phyloP scores from a whole-genome alignment of 2,329 filamentous ascomycete species.

The Zymoseptoria pseudotritici region DNA sequence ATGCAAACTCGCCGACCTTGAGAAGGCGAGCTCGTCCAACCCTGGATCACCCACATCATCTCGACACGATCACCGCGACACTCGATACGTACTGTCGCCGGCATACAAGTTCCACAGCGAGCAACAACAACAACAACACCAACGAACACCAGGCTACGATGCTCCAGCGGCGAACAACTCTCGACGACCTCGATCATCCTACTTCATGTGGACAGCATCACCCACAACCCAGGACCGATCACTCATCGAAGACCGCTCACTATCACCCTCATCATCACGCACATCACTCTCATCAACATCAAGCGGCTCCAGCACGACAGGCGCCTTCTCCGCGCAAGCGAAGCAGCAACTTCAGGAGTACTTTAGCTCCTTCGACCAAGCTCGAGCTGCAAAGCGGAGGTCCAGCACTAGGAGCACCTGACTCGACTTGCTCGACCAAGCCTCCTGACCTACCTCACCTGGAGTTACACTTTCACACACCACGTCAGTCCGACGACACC shows the following conservation, averaged over 20 bases:
- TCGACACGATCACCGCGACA: constrained; percentile 5
- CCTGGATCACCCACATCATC: constrained; percentile 39
- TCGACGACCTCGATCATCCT: constrained; percentile 15
- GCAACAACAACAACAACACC: constrained; percentile 26
- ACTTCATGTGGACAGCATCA: constrained; percentile 13
- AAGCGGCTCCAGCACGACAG: constrained; percentile 24
- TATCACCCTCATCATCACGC: constrained; percentile 64
- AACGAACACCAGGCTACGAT: constrained; percentile 6
- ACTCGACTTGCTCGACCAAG: neutral
- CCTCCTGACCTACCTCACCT: constrained; percentile 8
- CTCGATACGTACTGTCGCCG: constrained; percentile 10
- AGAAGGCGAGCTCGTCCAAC: constrained; percentile 50
- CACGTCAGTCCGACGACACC: neutral
- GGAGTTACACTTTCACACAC: constrained; percentile 1
- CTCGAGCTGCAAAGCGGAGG: constrained; percentile 51
- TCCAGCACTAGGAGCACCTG: constrained; percentile 18
- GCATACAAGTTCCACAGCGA: constrained; percentile 43
- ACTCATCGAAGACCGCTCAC: constrained; percentile 30
- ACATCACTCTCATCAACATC: constrained; percentile 72
- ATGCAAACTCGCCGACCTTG: constrained; percentile 81
- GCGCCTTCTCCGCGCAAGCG: constrained; percentile 63
- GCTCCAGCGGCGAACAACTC: constrained; percentile 6
- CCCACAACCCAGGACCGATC: constrained; percentile 5
- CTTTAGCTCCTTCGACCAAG: constrained; percentile 81
- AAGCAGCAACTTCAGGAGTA: constrained; percentile 78